A percentile compares a stretch with the other conserved stretches of the same genome.
Conservation (phyloP, 1,284 basidiomycete species). For the Cryptococcus sp. region DNA sequence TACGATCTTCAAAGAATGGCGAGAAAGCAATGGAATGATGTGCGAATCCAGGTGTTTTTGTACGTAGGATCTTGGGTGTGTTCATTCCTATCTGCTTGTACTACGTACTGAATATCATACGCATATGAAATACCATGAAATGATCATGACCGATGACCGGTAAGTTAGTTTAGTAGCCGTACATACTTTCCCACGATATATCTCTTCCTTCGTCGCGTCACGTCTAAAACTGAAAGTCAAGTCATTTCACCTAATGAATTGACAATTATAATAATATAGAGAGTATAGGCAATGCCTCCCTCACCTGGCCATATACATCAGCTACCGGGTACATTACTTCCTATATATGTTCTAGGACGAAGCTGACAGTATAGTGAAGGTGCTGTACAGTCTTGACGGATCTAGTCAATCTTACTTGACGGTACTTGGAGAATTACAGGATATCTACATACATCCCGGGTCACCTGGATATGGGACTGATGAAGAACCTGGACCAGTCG, state of each 20-base stretch:
- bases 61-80: conserved; percentile 1
- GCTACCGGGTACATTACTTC: conserved; percentile 23
- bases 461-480: conserved; percentile 1
- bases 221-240: no score
- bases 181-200: no score
- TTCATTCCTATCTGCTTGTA: not conserved
- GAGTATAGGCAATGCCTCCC: conserved; percentile 36
- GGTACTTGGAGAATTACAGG: conserved; percentile 30
- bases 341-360: not conserved
- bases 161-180: no score
- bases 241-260: no score
- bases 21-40: conserved; percentile 88
- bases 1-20: conserved; percentile 74
- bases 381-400: conserved; percentile 40
- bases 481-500: conserved; percentile 12
- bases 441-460: conserved; percentile 36
- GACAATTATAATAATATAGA: no score
- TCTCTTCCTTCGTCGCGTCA: not conserved
- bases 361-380: conserved; percentile 31
- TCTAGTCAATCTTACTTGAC: conserved; percentile 39
- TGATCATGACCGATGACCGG: no score
- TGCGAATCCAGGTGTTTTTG: conserved; percentile 71
- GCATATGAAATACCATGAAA: no score
- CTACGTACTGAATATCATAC: no score
- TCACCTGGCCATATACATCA: conserved; percentile 40